phyloP scores from a whole-genome alignment of 2,329 filamentous ascomycete genomes.

The Phymatotrichopsis omnivora region DNA sequence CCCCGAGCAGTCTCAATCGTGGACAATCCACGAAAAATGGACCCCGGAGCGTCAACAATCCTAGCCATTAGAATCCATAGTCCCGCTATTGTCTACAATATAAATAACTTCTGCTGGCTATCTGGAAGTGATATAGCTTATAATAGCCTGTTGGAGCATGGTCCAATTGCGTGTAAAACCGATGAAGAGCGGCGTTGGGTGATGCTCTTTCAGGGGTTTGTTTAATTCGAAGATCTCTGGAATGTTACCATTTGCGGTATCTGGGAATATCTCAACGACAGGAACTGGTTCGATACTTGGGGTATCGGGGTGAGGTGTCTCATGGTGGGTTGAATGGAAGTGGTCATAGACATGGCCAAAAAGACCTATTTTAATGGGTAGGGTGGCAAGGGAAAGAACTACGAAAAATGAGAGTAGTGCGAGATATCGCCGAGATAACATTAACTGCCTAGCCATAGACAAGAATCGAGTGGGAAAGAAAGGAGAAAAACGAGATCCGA shows the following conservation, averaged over 20 bases:
- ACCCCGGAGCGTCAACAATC: conserved; percentile 44
- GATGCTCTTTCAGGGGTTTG: conserved; percentile 12
- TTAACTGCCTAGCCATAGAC: no score
- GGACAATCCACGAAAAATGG: conserved; percentile 49
- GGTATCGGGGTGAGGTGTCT: no score
- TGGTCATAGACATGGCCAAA: no score
- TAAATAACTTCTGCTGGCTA: conserved; percentile 50
- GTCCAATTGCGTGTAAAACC: conserved; percentile 50
- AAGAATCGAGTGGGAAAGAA: no score
- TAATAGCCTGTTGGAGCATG: conserved; percentile 46
- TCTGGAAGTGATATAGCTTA: conserved; percentile 49
- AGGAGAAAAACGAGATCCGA: no score
- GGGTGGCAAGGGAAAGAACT: no score
- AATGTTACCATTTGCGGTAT: conserved; percentile 19
- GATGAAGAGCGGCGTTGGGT: conserved; percentile 44
- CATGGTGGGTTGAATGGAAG: no score
- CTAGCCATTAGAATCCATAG: conserved; percentile 45
- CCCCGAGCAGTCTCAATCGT: conserved; percentile 42
- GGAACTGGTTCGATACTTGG: conserved; percentile 1
- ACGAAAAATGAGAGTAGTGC: no score
- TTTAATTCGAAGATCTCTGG: conserved; percentile 22
- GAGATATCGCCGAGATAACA: no score
- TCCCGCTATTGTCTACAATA: conserved; percentile 51
- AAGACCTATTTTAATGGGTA: no score
- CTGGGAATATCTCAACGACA: conserved; percentile 22